Base-by-base conservation (phyloP, 2,329 filamentous ascomycete species). In the Ophiostoma ips region DNA sequence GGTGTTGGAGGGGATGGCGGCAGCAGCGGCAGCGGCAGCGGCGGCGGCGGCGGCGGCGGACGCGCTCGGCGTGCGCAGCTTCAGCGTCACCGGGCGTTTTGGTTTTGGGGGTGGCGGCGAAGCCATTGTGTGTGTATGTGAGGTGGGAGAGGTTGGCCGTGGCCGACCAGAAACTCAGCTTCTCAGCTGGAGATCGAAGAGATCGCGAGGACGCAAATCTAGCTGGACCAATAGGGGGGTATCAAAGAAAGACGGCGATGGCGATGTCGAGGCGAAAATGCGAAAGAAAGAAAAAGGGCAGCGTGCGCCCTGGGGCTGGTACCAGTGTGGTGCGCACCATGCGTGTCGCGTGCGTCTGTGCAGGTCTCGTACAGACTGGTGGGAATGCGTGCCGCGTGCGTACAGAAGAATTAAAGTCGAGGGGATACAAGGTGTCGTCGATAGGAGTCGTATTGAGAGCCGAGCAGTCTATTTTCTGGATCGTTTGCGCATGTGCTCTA, bases 51-150 rank as follows among this genome's bases (percentile, higher is more conserved):
- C 30, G n/a, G 41, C 28, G 5, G 52, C 28, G 12, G 48, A 10
- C 18, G 49, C 16, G 31, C 50, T 44, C 2, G 50, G 45, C 5
- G 52, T 55, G 33, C 51, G 52, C 10, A 58, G 47, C 43, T 58
- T 58, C 2, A 58, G 37, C 11, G 53, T 58, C 34, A 58, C 50
- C 6, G 55, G 53, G 43, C 52, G 46, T 9, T 50, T 41, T 4
- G 49, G 44, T 47, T 55, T 55, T 15, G 56, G 51, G 2, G 56
- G 52, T 30, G 56, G 52, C 11, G 56, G 52, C 12, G 54, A 53
- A 3, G 55, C 36, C 55, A 57, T 57, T 13, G 10, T 35, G 50
- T 21, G 37, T 15, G 5, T 30, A 15, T 28, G 38, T 28, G 24
- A 18, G 15, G 35, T 5, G 35, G 15, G n/a, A n/a, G n/a, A n/a